phyloP scores from a whole-genome alignment of 225 moss, liverwort and hornwort genomes.

The Sphagnum tenellum region DNA sequence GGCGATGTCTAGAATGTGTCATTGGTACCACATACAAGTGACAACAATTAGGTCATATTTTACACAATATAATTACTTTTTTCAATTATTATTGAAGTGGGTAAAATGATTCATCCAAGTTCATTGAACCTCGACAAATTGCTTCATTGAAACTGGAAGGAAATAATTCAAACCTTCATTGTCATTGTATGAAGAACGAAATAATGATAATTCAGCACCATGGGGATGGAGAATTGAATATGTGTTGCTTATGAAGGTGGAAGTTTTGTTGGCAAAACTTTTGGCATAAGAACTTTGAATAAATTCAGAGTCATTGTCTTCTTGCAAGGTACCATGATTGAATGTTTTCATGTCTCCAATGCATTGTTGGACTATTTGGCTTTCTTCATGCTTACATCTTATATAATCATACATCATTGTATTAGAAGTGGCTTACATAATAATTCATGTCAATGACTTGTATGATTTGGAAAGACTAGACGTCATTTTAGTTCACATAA shows the following conservation, averaged over 20 bases:
- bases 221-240: not conserved
- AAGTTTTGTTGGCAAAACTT: not conserved
- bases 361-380: constrained; percentile 12
- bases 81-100: constrained; percentile 6
- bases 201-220: too few species aligned
- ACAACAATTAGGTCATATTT: too few species aligned
- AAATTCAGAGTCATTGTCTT: constrained; percentile 10
- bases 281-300: constrained; percentile 4
- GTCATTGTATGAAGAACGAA: too few species aligned
- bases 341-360: constrained; percentile 5
- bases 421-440: too few species aligned
- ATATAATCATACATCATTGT: constrained; percentile 1
- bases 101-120: constrained; percentile 10
- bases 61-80: not conserved
- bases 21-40: too few species aligned
- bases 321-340: not conserved
- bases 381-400: constrained; percentile 44
- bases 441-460: too few species aligned
- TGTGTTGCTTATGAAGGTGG: constrained; percentile 1
- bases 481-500: too few species aligned
- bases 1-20: too few species aligned
- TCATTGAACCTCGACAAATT: constrained; percentile 22
- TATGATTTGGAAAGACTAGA: too few species aligned
- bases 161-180: too few species aligned
- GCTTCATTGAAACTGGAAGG: too few species aligned